Percentiles rank a stretch among this genome's conserved stretches.
phyloP scores from a whole-genome alignment of 2,329 filamentous ascomycete species.

The Pseudocercospora fuligena region DNA sequence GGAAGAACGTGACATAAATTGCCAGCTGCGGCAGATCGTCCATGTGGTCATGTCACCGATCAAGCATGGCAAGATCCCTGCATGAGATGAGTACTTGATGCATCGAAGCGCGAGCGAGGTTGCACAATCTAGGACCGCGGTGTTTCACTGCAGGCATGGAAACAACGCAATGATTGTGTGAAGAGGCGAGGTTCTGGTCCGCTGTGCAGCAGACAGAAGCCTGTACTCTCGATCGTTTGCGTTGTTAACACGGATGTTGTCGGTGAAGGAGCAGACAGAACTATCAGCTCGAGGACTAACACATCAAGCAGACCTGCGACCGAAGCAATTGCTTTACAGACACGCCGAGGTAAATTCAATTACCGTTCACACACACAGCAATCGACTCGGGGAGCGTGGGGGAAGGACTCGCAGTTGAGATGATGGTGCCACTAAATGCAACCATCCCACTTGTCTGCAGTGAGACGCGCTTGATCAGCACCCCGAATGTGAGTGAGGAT shows the following conservation, averaged over 20 bases:
- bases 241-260: not conserved
- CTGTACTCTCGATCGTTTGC: not conserved
- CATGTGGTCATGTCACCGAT: not conserved
- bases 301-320: not conserved
- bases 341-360: not conserved
- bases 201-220: not conserved
- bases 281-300: not conserved
- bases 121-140: not conserved
- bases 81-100: not conserved
- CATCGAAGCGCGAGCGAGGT: not conserved
- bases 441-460: not conserved
- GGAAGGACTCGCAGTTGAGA: not conserved
- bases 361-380: not conserved
- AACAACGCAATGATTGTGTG: not conserved
- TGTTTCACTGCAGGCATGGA: not conserved
- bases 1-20: slow-evolving; percentile 4
- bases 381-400: not conserved
- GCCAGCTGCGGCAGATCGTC: not conserved
- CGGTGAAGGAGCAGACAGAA: not conserved
- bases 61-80: slow-evolving; percentile 5
- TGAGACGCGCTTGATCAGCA: not conserved
- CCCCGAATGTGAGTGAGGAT: not conserved
- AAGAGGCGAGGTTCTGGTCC: not conserved
- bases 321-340: not conserved
- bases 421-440: not conserved